These are phyloP conservation scores for Sisymbrium altissimum DNA, from an alignment of 345 rosid genomes.

Conservation along the genomic window DNA sequence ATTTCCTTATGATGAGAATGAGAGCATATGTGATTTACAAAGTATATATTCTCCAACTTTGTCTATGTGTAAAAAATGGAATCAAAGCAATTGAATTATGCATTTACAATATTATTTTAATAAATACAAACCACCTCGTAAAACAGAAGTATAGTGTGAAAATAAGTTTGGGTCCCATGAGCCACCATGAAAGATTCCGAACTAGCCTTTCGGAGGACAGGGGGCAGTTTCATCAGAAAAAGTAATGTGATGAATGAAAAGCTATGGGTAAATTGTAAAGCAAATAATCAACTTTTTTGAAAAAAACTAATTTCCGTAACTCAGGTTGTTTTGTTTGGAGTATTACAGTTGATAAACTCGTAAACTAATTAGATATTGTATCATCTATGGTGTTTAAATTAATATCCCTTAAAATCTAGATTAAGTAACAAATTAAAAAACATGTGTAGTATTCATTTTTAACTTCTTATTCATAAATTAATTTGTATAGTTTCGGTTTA, in stretches of 20 bases:
- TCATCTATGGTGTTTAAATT: not conserved
- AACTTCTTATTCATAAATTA: not conserved
- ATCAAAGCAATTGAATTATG: not conserved
- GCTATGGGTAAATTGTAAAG: not conserved
- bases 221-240: not conserved
- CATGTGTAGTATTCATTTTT: not conserved
- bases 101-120: not conserved
- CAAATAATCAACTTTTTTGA: not conserved
- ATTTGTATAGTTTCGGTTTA: not conserved
- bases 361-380: not conserved
- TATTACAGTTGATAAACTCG: not conserved
- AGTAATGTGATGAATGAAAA: not conserved
- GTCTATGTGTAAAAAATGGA: not conserved
- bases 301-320: not conserved
- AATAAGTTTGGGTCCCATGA: not conserved
- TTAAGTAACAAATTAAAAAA: not conserved
- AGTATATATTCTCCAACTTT: not conserved
- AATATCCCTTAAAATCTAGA: not conserved
- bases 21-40: not conserved
- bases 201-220: not conserved
- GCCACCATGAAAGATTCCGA: slow-evolving; percentile 4
- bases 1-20: not conserved
- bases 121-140: not conserved
- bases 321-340: not conserved
- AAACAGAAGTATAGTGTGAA: not conserved